These are phyloP conservation scores for Lipomyces mesembrius DNA, from an alignment of 805 yeast species.

Conservation along the genomic window DNA sequence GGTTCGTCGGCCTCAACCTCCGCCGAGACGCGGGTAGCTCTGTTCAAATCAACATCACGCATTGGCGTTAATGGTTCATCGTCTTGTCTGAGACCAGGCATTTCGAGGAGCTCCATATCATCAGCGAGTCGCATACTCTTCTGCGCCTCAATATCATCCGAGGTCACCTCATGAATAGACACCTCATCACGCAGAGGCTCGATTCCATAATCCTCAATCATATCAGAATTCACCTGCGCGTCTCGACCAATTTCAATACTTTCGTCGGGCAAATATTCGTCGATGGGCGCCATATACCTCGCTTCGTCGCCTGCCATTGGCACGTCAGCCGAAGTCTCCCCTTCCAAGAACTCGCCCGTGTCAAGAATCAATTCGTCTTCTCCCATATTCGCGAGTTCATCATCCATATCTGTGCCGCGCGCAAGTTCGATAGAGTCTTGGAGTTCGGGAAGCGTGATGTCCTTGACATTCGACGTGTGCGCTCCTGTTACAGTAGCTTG, in stretches of 20 bases:
- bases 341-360: slow-evolving; percentile 46
- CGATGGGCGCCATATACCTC: slow-evolving; percentile 11
- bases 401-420: slow-evolving; percentile 51
- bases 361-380: slow-evolving; percentile 60
- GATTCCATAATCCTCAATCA: slow-evolving; percentile 27
- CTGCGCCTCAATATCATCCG: slow-evolving; percentile 14
- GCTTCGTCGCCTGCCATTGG: slow-evolving; percentile 1
- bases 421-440: slow-evolving; percentile 72
- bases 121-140: slow-evolving; percentile 9
- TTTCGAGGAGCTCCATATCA: slow-evolving; percentile 24
- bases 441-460: slow-evolving; percentile 43
- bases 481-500: slow-evolving; percentile 33
- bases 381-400: slow-evolving; percentile 44
- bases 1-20: slow-evolving; percentile 4
- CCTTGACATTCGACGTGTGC: slow-evolving; percentile 33
- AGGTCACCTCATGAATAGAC: slow-evolving; percentile 3
- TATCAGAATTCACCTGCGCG: slow-evolving; percentile 31
- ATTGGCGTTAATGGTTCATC: slow-evolving; percentile 16
- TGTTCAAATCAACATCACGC: slow-evolving; percentile 7
- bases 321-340: neutral
- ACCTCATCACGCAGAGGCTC: slow-evolving; percentile 15
- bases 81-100: slow-evolving; percentile 28
- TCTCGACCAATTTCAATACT: slow-evolving; percentile 50
- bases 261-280: slow-evolving; percentile 48
- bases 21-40: neutral